Base-by-base conservation (phyloP, 306 rosid genomes). In the Calophaca sinica region DNA sequence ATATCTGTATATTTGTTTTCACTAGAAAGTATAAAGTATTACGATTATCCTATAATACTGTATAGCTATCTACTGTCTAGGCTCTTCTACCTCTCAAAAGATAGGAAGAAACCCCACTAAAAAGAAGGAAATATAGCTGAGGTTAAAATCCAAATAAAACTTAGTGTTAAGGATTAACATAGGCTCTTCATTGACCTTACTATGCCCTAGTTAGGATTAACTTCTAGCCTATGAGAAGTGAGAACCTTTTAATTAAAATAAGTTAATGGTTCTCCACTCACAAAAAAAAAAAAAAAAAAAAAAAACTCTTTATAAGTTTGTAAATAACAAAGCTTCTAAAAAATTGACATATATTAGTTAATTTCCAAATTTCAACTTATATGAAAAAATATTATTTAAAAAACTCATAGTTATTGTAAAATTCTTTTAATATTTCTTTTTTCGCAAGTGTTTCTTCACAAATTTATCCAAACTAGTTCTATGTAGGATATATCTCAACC, bases 81-180 rank as follows among this genome's bases (percentile, higher is more conserved):
- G 26, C 26, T 50, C 66, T 32, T 70, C 60, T 20, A 14, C 73
- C 64, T 73, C 86, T 26, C 73, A 70, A 58, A 72, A 75, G 45
- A 52, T 12, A 51, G 6, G 57, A 75, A 50, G 15, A 79, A 57
- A 51, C 44, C 69, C 53, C 35, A 54, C 33, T 59, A 3, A 1
- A 70, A 7, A 15, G 69, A 48, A 33, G 31, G 48, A 57, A 58
- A 44, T 26, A 76, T 8, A 58, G 36, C 72, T 4, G 15, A 53
- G 45, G 35, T 39, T 64, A 33, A 60, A 57, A 58, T 26, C 45
- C 55, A 74, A 61, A 26, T 4, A 52, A 39, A n/a, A n/a, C n/a
- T n/a, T n/a, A n/a, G n/a, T n/a, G n/a, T n/a, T n/a, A n/a, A n/a
- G n/a, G n/a, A n/a, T n/a, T n/a, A n/a, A n/a, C n/a, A n/a, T n/a